Evolutionary conservation across 371 early-diverging fungal genomes (phyloP), one percentile per base, ranked within the genome.

Genomic region (Zychaea mexicana): DNA sequence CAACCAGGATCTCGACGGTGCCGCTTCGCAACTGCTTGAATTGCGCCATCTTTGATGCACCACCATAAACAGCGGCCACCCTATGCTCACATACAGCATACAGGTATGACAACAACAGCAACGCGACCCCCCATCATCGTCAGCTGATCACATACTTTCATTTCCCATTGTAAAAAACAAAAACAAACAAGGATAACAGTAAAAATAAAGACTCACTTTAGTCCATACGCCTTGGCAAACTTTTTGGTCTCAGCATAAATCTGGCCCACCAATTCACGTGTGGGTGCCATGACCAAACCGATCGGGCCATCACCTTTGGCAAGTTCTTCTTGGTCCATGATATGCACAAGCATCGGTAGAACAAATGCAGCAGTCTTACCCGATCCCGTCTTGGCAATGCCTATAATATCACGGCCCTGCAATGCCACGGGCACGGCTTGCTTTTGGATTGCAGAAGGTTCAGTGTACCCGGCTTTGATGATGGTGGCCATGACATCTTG

Each of bases 181-280:
- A 42, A 4, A 42, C n/a, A 42, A 33, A 33, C 12, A 33, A n/a
- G n/a, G n/a, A n/a, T n/a, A n/a, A n/a, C n/a, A n/a, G n/a, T n/a
- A n/a, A n/a, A n/a, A n/a, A n/a, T n/a, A n/a, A n/a, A 33, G n/a
- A 49, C 49, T 49, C 24, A 49, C 49, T 49, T 49, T 49, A 94
- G 74, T 2, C 86, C 87, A 61, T 89, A 92, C 0, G 86, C 85
- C 64, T 90, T 92, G 2, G 90, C 92, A 71, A 91, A 92, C 64
- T 88, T 90, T 68, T 92, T 90, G 15, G 91, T 78, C 66, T 94
- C 94, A 54, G 81, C 73, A 64, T 92, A 88, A 33, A 98, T 95
- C 72, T 98, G 98, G 30, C 84, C 83, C 0, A 96, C 95, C 32
- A 98, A 78, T 72, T 98, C 98, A 64, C 97, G 91, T 0, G 90